These are phyloP conservation scores for Luzula sylvatica DNA, from an alignment of 176 grass and related monocot species.

Conservation along the genomic window DNA sequence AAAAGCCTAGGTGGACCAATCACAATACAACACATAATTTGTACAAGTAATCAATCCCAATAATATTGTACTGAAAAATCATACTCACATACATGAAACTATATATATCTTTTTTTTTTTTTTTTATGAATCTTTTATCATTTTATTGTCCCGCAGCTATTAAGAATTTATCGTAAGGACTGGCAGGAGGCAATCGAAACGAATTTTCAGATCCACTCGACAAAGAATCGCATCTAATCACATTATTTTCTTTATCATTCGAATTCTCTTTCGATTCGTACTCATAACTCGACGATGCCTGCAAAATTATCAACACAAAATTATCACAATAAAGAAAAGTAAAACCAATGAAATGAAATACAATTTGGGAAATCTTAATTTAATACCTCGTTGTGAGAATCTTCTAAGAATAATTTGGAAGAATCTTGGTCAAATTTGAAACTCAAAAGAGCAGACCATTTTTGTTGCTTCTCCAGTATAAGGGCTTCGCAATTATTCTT, in stretches of 20 bases:
- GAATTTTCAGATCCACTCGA: conserved; percentile 59
- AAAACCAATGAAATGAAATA: background rate
- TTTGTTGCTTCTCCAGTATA: conserved; percentile 77
- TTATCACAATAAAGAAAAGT: background rate
- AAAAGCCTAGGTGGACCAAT: background rate
- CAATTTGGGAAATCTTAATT: too few species aligned
- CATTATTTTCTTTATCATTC: conserved; percentile 31
- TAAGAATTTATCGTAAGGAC: conserved; percentile 92
- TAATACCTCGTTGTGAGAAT: background rate
- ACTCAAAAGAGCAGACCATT: conserved; percentile 82
- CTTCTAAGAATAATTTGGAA: background rate
- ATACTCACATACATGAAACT: background rate
- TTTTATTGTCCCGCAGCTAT: conserved; percentile 82
- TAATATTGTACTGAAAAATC: background rate
- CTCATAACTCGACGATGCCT: conserved; percentile 35
- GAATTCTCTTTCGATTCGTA: conserved; percentile 17
- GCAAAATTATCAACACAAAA: conserved; percentile 18
- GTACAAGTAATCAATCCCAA: background rate
- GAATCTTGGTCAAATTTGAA: conserved; percentile 60
- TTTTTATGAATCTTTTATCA: too few species aligned
- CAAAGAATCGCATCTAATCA: conserved; percentile 34
- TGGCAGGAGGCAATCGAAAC: conserved; percentile 75
- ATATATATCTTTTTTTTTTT: background rate
- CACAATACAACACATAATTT: conserved; percentile 9
- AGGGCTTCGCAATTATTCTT: conserved; percentile 96